phyloP scores from a whole-genome alignment of 1,284 basidiomycete genomes.

The Leccinum pallidistipes region DNA sequence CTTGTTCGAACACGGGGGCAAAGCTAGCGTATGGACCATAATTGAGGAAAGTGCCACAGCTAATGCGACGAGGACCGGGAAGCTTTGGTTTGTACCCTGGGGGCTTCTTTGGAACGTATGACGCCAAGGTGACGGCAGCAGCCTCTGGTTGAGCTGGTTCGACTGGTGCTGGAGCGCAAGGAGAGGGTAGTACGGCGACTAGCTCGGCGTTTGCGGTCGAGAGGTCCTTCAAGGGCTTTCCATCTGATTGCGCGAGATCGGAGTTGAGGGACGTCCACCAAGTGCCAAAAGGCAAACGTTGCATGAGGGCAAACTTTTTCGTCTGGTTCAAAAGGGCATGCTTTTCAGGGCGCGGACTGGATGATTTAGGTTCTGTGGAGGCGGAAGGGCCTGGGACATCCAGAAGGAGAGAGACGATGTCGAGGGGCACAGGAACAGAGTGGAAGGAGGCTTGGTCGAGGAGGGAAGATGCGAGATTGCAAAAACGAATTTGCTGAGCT shows the following conservation, averaged over 20 bases:
- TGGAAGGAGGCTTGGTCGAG: slow-evolving; percentile 65
- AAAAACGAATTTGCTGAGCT: slow-evolving; percentile 69
- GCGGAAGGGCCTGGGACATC: slow-evolving; percentile 28
- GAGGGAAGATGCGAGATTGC: slow-evolving; percentile 66
- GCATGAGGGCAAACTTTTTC: slow-evolving; percentile 71
- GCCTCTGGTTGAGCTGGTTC: slow-evolving; percentile 19
- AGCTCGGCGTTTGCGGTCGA: slow-evolving; percentile 70
- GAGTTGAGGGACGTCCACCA: slow-evolving; percentile 76
- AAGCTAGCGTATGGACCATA: slow-evolving; percentile 75
- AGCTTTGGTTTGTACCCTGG: slow-evolving; percentile 39
- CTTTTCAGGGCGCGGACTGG: slow-evolving; percentile 23
- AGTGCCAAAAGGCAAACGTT: slow-evolving; percentile 70
- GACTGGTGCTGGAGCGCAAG: slow-evolving; percentile 40
- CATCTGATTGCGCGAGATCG: slow-evolving; percentile 37
- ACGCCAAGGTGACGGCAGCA: slow-evolving; percentile 39
- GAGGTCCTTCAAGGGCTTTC: slow-evolving; percentile 48
- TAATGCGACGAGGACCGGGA: slow-evolving; percentile 51
- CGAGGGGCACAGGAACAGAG: slow-evolving; percentile 45
- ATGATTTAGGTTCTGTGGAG: slow-evolving; percentile 26
- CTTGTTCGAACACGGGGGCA: slow-evolving; percentile 74
- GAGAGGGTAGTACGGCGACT: slow-evolving; percentile 66
- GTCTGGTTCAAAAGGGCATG: slow-evolving; percentile 26
- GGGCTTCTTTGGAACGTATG: slow-evolving; percentile 45
- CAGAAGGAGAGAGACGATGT: slow-evolving; percentile 46
- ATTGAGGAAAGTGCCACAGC: slow-evolving; percentile 67